Conservation (phyloP, 1,284 basidiomycete genomes). For the Omphalotus olearius region DNA sequence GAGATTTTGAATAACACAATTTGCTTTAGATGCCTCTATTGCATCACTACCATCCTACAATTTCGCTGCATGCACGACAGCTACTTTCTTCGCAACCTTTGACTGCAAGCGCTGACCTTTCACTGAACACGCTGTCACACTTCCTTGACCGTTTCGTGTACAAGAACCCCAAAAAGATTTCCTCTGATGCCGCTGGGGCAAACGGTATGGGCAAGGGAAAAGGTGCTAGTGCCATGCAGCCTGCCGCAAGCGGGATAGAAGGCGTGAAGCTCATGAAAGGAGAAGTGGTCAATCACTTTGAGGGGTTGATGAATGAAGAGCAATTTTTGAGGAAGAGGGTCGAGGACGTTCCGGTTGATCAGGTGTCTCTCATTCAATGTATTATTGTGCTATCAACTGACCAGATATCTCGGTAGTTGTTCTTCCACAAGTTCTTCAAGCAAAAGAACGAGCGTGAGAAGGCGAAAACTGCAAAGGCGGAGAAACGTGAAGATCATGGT, state of each 20-base stretch:
- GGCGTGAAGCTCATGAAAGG: constrained; percentile 75
- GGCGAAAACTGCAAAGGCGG: constrained; percentile 30
- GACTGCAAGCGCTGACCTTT: constrained; percentile 84
- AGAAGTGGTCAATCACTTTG: constrained; percentile 40
- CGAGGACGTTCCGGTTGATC: constrained; percentile 84
- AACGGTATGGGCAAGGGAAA: constrained; percentile 42
- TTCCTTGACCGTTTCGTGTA: constrained; percentile 90
- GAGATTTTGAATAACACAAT: not conserved
- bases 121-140: constrained; percentile 89
- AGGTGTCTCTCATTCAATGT: constrained; percentile 42
- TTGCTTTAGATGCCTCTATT: constrained; percentile 65
- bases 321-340: constrained; percentile 73
- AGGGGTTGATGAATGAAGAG: constrained; percentile 69
- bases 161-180: constrained; percentile 89
- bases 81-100: constrained; percentile 70
- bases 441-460: constrained; percentile 54
- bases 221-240: constrained; percentile 93
- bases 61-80: constrained; percentile 84
- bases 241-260: constrained; percentile 65
- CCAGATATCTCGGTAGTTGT: constrained; percentile 39
- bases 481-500: constrained; percentile 31
- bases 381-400: not conserved
- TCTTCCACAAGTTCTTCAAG: constrained; percentile 65
- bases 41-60: constrained; percentile 88
- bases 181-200: constrained; percentile 16